phyloP scores from a whole-genome alignment of 2,329 filamentous ascomycete species.

The Neonectria hederae region DNA sequence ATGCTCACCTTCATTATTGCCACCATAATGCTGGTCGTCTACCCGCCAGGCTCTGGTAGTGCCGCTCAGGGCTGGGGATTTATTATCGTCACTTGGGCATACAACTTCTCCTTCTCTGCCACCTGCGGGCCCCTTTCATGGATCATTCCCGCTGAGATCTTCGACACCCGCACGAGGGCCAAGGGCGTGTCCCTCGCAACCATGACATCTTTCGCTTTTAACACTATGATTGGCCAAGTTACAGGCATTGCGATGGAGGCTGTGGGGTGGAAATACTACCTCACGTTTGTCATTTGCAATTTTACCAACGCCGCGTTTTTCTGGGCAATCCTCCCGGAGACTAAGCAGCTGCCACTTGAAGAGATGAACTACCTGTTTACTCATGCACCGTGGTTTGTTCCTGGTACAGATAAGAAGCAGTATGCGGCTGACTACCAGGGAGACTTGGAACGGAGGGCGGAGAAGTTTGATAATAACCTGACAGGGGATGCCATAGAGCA shows the following conservation, averaged over 20 bases:
- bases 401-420: conserved; percentile 58
- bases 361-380: conserved; percentile 73
- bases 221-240: conserved; percentile 74
- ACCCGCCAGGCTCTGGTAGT: conserved; percentile 61
- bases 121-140: conserved; percentile 72
- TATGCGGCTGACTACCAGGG: conserved; percentile 36
- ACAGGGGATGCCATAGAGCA: no score
- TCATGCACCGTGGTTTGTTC: conserved; percentile 70
- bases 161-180: conserved; percentile 76
- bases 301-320: conserved; percentile 60
- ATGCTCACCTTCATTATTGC: conserved; percentile 77
- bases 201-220: conserved; percentile 79
- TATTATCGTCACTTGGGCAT: conserved; percentile 77
- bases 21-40: conserved; percentile 59
- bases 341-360: conserved; percentile 68
- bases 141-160: conserved; percentile 75
- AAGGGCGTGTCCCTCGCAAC: conserved; percentile 79
- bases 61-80: conserved; percentile 71
- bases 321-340: conserved; percentile 73
- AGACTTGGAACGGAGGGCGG: conserved; percentile 67
- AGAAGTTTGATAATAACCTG: conserved; percentile 57
- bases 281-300: conserved; percentile 63
- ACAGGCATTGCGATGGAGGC: conserved; percentile 63
- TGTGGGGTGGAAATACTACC: conserved; percentile 56
- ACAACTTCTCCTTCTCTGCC: conserved; percentile 79